Evolutionary conservation across 192 early-diverging fungal species (phyloP).

Genomic region (Umbelopsis ramanniana): DNA sequence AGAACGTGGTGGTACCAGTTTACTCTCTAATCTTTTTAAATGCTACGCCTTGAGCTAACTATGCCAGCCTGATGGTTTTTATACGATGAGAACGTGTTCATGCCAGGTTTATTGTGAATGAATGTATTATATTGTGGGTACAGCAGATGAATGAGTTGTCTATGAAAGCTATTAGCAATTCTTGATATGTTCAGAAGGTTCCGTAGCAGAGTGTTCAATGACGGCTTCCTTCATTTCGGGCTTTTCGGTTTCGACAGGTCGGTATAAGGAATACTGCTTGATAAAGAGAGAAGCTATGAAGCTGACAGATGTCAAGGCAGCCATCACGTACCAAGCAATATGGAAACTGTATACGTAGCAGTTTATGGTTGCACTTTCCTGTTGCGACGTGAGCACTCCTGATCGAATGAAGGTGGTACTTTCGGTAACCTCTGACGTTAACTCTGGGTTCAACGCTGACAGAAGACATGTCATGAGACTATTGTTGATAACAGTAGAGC

Average conservation of each 20-base stretch:
- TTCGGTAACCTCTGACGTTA: conserved; percentile 9
- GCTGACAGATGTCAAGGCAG: conserved; percentile 11
- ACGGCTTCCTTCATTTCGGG: not conserved
- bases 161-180: not conserved
- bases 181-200: not conserved
- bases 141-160: not conserved
- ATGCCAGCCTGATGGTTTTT: too few species aligned
- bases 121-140: not conserved
- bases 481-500: conserved; percentile 24
- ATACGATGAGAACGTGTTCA: too few species aligned
- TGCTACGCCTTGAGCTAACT: too few species aligned
- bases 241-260: not conserved
- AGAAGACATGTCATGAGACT: not conserved
- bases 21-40: too few species aligned
- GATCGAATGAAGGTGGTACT: conserved; percentile 21
- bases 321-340: conserved; percentile 16
- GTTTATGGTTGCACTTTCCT: not conserved
- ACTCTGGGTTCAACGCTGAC: not conserved
- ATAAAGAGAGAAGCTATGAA: conserved; percentile 29
- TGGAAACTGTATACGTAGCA: conserved; percentile 13
- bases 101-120: too few species aligned
- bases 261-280: conserved; percentile 25
- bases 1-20: not conserved
- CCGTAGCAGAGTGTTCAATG: not conserved
- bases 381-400: not conserved